phyloP scores from a whole-genome alignment of 495 filamentous ascomycete genomes.

The Xylaria grammica region DNA sequence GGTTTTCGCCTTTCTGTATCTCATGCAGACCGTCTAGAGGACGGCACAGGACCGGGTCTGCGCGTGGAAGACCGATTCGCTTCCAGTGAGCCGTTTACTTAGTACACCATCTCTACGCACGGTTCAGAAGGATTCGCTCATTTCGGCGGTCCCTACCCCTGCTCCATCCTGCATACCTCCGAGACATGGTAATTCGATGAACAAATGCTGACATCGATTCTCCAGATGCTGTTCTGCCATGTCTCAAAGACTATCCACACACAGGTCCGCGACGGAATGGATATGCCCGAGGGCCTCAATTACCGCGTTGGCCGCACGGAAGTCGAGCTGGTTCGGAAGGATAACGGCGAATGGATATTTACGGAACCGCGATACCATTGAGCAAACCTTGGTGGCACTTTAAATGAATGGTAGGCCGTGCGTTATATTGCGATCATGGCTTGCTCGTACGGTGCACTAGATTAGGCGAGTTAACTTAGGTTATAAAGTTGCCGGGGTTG shows the following conservation, averaged over 20 bases:
- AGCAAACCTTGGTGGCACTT: neutral
- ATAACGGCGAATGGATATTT: constrained; percentile 44
- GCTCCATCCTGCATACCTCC: neutral
- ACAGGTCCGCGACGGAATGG: constrained; percentile 40
- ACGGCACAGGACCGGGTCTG: constrained; percentile 41
- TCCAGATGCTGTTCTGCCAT: constrained; percentile 41
- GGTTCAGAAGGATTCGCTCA: neutral
- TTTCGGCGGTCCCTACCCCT: neutral
- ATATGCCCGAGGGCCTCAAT: constrained; percentile 42
- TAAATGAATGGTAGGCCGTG: neutral
- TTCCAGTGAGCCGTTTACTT: constrained; percentile 28
- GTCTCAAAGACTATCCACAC: constrained; percentile 42
- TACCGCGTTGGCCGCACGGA: constrained; percentile 34
- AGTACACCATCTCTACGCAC: neutral
- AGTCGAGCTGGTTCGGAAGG: constrained; percentile 38
- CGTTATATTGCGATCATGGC: neutral
- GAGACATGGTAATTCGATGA: neutral
- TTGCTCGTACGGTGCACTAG: neutral
- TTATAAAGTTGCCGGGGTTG: neutral
- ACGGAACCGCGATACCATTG: constrained; percentile 26
- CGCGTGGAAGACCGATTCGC: constrained; percentile 43
- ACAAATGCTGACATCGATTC: neutral
- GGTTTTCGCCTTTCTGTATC: constrained; percentile 39
- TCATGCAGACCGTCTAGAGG: constrained; percentile 39
- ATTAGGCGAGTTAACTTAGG: neutral